These are phyloP conservation scores for Tremella mesenterica DNA, from an alignment of 768 basidiomycete genomes.

Conservation along the genomic window DNA sequence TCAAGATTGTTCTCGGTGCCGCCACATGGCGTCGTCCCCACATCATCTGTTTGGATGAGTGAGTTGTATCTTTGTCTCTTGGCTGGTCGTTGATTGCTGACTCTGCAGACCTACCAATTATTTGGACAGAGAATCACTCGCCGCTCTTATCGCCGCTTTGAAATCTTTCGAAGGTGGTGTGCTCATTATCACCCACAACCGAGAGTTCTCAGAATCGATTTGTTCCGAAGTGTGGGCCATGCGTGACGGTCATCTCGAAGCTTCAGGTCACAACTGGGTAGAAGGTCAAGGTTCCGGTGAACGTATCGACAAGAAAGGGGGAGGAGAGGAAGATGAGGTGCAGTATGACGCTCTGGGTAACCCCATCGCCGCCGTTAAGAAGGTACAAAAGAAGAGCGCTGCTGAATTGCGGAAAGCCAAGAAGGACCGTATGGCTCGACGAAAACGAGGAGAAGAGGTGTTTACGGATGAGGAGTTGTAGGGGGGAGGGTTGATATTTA, in stretches of 20 bases:
- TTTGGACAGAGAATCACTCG: slow-evolving; percentile 98
- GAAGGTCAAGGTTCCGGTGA: slow-evolving; percentile 94
- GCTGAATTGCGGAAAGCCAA: slow-evolving; percentile 81
- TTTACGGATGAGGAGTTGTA: slow-evolving; percentile 47
- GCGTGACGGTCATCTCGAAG: slow-evolving; percentile 91
- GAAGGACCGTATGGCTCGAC: slow-evolving; percentile 79
- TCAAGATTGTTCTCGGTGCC: slow-evolving; percentile 96
- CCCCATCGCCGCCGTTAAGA: slow-evolving; percentile 56
- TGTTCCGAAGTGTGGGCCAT: slow-evolving; percentile 99
- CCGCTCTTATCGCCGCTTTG: slow-evolving; percentile 94
- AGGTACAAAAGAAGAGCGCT: slow-evolving; percentile 70
- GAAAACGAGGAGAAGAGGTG: slow-evolving; percentile 55
- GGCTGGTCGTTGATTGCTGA: not conserved
- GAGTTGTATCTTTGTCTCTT: not conserved
- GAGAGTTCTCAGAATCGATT: slow-evolving; percentile 96
- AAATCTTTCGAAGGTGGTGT: slow-evolving; percentile 98
- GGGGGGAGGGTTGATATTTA: no score
- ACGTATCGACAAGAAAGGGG: slow-evolving; percentile 76
- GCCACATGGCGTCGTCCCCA: slow-evolving; percentile 99
- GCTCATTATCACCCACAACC: slow-evolving; percentile 92
- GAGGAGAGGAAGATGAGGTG: slow-evolving; percentile 76
- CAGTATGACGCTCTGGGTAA: slow-evolving; percentile 97
- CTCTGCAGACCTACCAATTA: slow-evolving; percentile 94
- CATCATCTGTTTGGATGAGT: slow-evolving; percentile 64
- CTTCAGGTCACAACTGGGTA: slow-evolving; percentile 78